phyloP scores from a whole-genome alignment of 805 yeast species.

The Millerozyma miso region DNA sequence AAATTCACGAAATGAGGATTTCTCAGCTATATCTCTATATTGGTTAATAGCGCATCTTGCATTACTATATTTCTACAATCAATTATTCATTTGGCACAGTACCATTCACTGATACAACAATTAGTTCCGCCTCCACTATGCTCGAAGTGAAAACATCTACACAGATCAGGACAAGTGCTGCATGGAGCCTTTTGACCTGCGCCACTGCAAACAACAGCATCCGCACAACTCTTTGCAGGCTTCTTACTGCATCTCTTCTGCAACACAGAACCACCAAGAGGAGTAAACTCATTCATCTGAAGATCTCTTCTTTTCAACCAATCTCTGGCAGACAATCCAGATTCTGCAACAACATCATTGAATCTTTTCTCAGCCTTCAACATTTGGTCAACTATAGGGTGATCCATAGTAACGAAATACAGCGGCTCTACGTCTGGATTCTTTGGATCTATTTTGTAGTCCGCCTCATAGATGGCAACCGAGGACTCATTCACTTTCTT shows the following conservation, averaged over 20 bases:
- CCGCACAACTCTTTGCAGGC: not conserved
- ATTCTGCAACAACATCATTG: not conserved
- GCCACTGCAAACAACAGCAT: not conserved
- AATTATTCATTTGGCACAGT: not conserved
- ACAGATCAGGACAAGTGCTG: not conserved
- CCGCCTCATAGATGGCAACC: slow-evolving; percentile 1
- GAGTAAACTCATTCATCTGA: not conserved
- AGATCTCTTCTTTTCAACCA: not conserved
- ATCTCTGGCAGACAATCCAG: not conserved
- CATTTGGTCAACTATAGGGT: not conserved
- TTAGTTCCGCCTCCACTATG: not conserved
- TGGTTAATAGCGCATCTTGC: too few species aligned
- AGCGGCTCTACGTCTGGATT: not conserved
- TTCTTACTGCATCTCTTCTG: not conserved
- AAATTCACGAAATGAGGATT: too few species aligned
- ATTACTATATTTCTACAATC: too few species aligned
- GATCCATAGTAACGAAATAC: not conserved
- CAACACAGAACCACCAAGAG: not conserved
- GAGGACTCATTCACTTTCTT: not conserved
- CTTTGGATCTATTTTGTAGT: not conserved
- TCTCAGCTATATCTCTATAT: too few species aligned
- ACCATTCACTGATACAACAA: not conserved
- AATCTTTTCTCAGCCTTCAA: not conserved
- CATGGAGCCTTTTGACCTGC: not conserved
- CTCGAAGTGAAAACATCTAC: slow-evolving; percentile 1